A percentile compares a stretch with the other conserved stretches of the same genome.
These are phyloP conservation scores for Ophiostoma himal-ulmi DNA, from an alignment of 2,329 filamentous ascomycete genomes.

Conservation along the genomic window DNA sequence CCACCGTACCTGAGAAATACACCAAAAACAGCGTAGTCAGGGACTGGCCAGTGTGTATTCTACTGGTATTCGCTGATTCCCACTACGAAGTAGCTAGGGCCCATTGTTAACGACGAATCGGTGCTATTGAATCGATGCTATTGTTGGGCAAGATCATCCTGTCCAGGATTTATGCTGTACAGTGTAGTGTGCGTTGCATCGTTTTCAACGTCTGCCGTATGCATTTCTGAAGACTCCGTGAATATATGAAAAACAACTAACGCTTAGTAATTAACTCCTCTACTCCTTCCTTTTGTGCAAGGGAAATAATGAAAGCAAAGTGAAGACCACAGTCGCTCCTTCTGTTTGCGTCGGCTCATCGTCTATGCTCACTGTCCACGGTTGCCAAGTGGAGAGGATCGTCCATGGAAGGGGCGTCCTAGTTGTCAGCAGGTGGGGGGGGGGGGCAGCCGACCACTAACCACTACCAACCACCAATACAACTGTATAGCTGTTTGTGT, in stretches of 20 bases:
- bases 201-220: neutral
- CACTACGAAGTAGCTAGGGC: neutral
- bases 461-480: neutral
- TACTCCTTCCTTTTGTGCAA: neutral
- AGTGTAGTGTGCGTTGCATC: neutral
- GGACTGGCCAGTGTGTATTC: neutral
- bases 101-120: neutral
- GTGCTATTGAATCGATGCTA: neutral
- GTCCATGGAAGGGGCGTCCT: neutral
- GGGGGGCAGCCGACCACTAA: neutral
- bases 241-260: neutral
- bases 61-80: neutral
- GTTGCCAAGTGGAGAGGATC: neutral
- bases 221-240: neutral
- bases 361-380: neutral
- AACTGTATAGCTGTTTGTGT: neutral
- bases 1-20: constrained; percentile 10
- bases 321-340: neutral
- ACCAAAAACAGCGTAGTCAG: neutral
- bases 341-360: neutral
- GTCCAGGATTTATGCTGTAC: neutral
- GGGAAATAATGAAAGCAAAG: neutral
- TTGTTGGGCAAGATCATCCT: neutral
- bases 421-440: neutral
- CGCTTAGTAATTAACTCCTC: neutral